Base-by-base conservation (phyloP, 73 alveolate genomes). In the Stentor coeruleus region DNA sequence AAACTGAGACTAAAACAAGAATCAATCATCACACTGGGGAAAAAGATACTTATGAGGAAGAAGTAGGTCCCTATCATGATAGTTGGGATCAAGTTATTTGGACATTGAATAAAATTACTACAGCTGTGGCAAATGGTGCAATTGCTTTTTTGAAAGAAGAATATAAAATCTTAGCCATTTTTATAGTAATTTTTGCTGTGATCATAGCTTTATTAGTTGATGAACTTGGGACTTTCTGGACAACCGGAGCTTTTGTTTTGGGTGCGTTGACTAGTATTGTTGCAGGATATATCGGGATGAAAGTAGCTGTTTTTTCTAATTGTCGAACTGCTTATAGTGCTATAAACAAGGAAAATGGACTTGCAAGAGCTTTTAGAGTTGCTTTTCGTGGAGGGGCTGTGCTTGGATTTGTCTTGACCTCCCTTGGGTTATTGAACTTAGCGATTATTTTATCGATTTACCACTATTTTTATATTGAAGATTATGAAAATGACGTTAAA, bases 321-420 rank as follows among this genome's bases (percentile, higher is more conserved):
- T 85, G 72, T 74, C 84, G 94, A 84, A 86, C 94, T 11, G 85
- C 93, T 38, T 85, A 83, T 81, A 41, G 81, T 3, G 90, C 90
- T 33, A 91, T 90, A 36, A 86, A 86, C 55, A 88, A 85, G 36
- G 60, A 93, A 84, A 15, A 85, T 92, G 66, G 83, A 81, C 59
- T 84, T 82, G 87, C 39, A 11, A 55, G 83, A 15, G 91, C 90
- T 3, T 89, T 83, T 76, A 59, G 87, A 82, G 92, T 91, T n/a
- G 98, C 98, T 66, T 94, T 76, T 81, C 83, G 94, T 74, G 98
- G 96, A 31, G 98, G 98, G 42, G 89, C 89, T 40, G 96, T 91
- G 3, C 90, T 94, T 79, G 98, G 98, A 55, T 94, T 91, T 85
- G 79, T 77, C 33, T 92, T 94, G 59, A 97, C 93, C 15, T 91